Conservation (phyloP, 768 basidiomycete species). For the Amanita thiersii region DNA sequence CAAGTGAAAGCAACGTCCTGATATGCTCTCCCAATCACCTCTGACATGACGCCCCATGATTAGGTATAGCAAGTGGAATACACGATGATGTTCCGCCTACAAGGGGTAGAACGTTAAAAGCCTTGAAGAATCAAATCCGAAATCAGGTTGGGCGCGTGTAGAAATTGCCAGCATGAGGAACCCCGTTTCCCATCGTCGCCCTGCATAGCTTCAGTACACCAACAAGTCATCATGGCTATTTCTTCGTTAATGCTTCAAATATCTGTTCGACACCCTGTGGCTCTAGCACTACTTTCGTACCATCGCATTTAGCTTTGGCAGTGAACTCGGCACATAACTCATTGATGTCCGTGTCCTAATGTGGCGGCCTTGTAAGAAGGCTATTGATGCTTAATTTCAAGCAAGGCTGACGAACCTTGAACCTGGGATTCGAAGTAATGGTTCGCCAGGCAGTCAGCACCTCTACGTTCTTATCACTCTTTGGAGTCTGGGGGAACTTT, state of each 20-base stretch:
- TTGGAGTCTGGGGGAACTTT: conserved; percentile 58
- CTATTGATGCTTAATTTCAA: conserved; percentile 10
- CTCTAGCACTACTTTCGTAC: conserved; percentile 73
- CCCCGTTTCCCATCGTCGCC: too few relatives aligned
- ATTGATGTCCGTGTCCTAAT: conserved; percentile 70
- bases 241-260: conserved; percentile 23
- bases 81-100: too few relatives aligned
- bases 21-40: too few relatives aligned
- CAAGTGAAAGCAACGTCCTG: too few relatives aligned
- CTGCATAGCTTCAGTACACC: too few relatives aligned
- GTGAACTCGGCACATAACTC: conserved; percentile 74
- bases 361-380: conserved; percentile 5
- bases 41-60: too few relatives aligned
- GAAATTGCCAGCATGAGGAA: too few relatives aligned
- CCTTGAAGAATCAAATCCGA: too few relatives aligned
- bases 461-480: conserved; percentile 69
- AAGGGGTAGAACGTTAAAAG: too few relatives aligned
- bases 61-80: too few relatives aligned
- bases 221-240: too few relatives aligned
- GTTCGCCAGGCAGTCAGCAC: conserved; percentile 73
- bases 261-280: conserved; percentile 42
- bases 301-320: conserved; percentile 77
- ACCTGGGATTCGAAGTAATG: conserved; percentile 67
- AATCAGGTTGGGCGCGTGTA: too few relatives aligned
- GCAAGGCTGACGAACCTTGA: conserved; percentile 45